Conservation (phyloP, 805 yeast genomes). For the Saccharomyces jurei region DNA sequence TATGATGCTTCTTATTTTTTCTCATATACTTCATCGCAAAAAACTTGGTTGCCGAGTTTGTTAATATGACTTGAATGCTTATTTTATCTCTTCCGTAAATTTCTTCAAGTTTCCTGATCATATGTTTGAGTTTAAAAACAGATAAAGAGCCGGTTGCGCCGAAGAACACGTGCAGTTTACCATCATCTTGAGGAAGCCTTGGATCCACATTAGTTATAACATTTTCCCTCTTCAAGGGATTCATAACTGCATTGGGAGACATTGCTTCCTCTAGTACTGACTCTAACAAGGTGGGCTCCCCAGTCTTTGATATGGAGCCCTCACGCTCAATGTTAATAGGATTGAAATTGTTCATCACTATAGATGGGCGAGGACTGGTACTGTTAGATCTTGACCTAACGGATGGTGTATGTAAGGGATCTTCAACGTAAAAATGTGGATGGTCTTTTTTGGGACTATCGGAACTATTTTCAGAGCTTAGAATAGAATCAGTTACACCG, state of each 20-base stretch:
- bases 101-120: conserved; percentile 73
- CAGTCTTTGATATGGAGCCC: neutral
- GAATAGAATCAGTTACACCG: neutral
- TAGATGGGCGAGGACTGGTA: conserved; percentile 16
- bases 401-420: conserved; percentile 15
- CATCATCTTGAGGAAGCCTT: conserved; percentile 70
- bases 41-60: conserved; percentile 80
- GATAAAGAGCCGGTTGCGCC: conserved; percentile 91
- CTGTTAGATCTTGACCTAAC: conserved; percentile 18
- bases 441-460: conserved; percentile 40
- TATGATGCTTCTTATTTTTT: conserved; percentile 8
- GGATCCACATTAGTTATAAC: conserved; percentile 47
- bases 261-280: conserved; percentile 8
- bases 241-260: conserved; percentile 9
- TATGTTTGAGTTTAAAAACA: conserved; percentile 67
- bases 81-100: conserved; percentile 70
- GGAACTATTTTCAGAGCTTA: neutral
- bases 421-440: conserved; percentile 55
- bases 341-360: neutral
- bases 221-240: conserved; percentile 33
- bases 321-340: neutral
- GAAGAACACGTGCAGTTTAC: conserved; percentile 73
- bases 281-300: conserved; percentile 5
- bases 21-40: conserved; percentile 14
- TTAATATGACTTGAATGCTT: conserved; percentile 77